phyloP scores from a whole-genome alignment of 2,329 filamentous ascomycete species.

The Capronia coronata region DNA sequence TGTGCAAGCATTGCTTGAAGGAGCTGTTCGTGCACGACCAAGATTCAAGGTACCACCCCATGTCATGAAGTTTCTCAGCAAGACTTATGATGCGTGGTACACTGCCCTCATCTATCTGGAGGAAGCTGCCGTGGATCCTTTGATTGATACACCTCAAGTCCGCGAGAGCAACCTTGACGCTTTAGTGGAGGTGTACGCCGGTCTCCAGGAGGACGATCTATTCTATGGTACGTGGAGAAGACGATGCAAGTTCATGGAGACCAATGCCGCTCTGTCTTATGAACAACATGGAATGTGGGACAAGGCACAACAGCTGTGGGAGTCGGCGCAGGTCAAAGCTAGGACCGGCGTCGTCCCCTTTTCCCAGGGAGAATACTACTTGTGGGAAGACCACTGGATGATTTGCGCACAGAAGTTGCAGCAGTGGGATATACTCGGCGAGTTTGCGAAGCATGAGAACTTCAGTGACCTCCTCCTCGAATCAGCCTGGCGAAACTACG shows the following conservation, averaged over 20 bases:
- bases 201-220: slow-evolving; percentile 87
- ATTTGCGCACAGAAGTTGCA: slow-evolving; percentile 96
- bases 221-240: slow-evolving; percentile 97
- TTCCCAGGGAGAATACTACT: slow-evolving; percentile 93
- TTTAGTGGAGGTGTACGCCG: slow-evolving; percentile 84
- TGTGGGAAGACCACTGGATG: slow-evolving; percentile 99
- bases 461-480: slow-evolving; percentile 93
- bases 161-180: slow-evolving; percentile 94
- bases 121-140: slow-evolving; percentile 74
- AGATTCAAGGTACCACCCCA: slow-evolving; percentile 90
- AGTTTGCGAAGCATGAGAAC: slow-evolving; percentile 98
- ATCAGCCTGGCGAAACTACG: slow-evolving; percentile 89
- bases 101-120: slow-evolving; percentile 87
- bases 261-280: slow-evolving; percentile 91
- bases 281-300: slow-evolving; percentile 99
- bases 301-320: slow-evolving; percentile 94
- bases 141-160: slow-evolving; percentile 74
- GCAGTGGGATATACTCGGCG: slow-evolving; percentile 96
- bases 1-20: slow-evolving; percentile 83
- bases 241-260: slow-evolving; percentile 93
- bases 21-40: slow-evolving; percentile 74
- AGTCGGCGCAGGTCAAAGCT: slow-evolving; percentile 93
- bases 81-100: slow-evolving; percentile 96
- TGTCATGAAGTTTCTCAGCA: slow-evolving; percentile 89
- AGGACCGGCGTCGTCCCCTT: slow-evolving; percentile 93